Evolutionary conservation across 371 early-diverging fungal genomes (phyloP), one percentile per base, ranked within the genome.

Genomic region (Mycotypha africana): DNA sequence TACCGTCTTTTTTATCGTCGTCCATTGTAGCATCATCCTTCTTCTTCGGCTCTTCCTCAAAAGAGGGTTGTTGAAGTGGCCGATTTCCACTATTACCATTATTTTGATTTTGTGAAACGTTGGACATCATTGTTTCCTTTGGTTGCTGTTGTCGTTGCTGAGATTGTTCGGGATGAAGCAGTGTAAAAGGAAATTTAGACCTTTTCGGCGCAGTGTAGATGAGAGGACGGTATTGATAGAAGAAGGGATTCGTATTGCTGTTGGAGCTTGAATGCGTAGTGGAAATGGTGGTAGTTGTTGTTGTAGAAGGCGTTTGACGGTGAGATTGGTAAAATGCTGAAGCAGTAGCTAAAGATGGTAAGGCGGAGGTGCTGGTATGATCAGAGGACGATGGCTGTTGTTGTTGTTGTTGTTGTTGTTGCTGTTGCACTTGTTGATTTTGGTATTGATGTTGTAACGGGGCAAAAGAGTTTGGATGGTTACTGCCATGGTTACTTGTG

Each of bases 181-280:
- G 42, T 40, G 67, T 58, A 39, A 47, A 62, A 21, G 58, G 59
- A 22, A 59, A 49, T 31, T 43, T 35, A 14, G 49, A 24, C n/a
- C 28, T 45, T 20, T 51, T 23, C 15, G 50, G 47, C 44, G 42
- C 42, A 25, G 56, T 39, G 24, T 43, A 55, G 21, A 53, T 59
- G 21, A 65, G 44, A 22, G 66, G 64, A 15, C 50, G 52, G 36
- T 67, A 61, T 34, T 57, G 63, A 42, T 67, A 60, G 55, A 61
- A 62, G 4, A 49, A 24, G 11, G 37, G 38, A 14, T 42, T 19
- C 1, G 28, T 46, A 3, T 32, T 37, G 22, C 38, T 38, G 19
- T 21, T 30, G n/a, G 31, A 38, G 22, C 35, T 25, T 26, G 19
- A 35, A 16, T 11, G 34, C 16, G 41, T 24, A 31, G 24, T 26